phyloP scores from a whole-genome alignment of 768 basidiomycete species.

The Boletus barrowsii region DNA sequence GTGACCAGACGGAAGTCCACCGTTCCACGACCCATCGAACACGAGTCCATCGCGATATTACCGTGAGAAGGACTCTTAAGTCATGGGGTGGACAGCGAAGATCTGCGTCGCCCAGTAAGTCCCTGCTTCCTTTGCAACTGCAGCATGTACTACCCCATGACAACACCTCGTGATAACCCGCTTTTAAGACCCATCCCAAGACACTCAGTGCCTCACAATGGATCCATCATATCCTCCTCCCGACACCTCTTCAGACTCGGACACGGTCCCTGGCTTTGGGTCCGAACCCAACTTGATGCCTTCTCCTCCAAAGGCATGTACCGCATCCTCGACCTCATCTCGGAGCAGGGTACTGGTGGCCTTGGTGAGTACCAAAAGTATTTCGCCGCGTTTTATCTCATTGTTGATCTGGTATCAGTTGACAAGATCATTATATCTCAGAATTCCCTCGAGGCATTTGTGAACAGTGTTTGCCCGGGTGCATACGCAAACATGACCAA shows the following conservation, averaged over 20 bases:
- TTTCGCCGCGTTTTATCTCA: background rate
- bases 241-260: background rate
- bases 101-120: too few relatives aligned
- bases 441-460: conserved; percentile 44
- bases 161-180: too few relatives aligned
- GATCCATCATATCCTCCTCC: conserved; percentile 7
- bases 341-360: conserved; percentile 48
- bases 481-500: conserved; percentile 49
- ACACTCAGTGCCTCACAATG: conserved; percentile 6
- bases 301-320: background rate
- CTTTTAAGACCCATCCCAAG: too few relatives aligned
- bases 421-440: conserved; percentile 48
- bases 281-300: background rate
- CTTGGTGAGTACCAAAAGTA: conserved; percentile 52
- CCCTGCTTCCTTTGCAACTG: too few relatives aligned
- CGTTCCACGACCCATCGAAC: too few relatives aligned
- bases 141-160: too few relatives aligned
- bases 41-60: background rate
- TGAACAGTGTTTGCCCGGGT: conserved; percentile 47
- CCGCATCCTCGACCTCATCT: conserved; percentile 40
- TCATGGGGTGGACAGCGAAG: too few relatives aligned
- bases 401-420: background rate
- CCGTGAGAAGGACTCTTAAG: background rate
- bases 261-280: background rate
- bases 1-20: too few relatives aligned